phyloP scores from a whole-genome alignment of 495 filamentous ascomycete species.

The Rostrohypoxylon terebratum region DNA sequence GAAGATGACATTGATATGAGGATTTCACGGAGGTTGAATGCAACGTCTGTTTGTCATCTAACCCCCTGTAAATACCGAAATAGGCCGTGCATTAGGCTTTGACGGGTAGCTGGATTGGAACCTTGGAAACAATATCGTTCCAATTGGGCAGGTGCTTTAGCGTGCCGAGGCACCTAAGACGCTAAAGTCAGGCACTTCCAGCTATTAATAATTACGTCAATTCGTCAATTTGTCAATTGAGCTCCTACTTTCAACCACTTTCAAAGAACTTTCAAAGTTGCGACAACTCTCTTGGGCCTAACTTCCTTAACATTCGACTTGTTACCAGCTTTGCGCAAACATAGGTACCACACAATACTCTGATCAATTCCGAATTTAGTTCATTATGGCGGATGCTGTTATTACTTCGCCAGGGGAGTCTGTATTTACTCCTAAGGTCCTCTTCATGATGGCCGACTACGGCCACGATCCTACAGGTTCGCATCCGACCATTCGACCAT shows the following conservation, averaged over 20 bases:
- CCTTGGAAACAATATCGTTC: not conserved
- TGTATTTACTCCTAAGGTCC: constrained; percentile 44
- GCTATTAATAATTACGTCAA: not conserved
- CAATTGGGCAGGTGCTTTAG: not conserved
- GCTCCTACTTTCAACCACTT: not conserved
- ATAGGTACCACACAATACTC: not conserved
- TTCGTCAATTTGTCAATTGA: constrained; percentile 8
- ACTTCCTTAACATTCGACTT: not conserved
- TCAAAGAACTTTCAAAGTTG: not conserved
- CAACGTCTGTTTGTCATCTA: not conserved
- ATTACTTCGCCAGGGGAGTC: constrained; percentile 38
- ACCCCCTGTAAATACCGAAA: not conserved
- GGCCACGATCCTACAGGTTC: constrained; percentile 68
- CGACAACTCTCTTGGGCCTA: not conserved
- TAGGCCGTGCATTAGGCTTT: not conserved
- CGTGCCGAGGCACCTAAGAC: not conserved
- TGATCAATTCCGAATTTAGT: not conserved
- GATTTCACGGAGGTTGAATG: not conserved
- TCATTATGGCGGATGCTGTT: constrained; percentile 40
- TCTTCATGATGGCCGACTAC: constrained; percentile 67
- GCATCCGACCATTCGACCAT: not conserved
- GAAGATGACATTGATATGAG: not conserved
- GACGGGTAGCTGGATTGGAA: not conserved
- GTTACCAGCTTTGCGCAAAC: not conserved
- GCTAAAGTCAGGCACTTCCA: not conserved